Base-by-base conservation (phyloP, 371 early-diverging fungal species). In the Mortierella sp. region DNA sequence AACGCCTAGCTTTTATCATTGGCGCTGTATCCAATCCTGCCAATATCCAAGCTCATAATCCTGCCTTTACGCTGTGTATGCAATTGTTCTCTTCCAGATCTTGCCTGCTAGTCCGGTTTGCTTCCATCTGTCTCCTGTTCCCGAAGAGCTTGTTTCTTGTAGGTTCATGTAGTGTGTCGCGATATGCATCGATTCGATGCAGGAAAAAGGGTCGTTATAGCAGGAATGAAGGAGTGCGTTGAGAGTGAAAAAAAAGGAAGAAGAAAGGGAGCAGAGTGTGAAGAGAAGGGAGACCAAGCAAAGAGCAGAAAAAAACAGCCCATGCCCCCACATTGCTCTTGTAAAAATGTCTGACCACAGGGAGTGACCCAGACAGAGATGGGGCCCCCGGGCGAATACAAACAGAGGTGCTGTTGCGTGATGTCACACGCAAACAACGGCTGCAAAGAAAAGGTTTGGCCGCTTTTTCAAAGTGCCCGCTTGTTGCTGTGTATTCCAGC, bases 401-500 rank as follows among this genome's bases (percentile, higher is more conserved):
- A 24, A 34, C 10, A 48, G 9, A 71, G 11, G 34, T 50, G 40
- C 26, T 3, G 16, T 19, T 61, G 46, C 14, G 46, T 72, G 72
- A 72, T 51, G 51, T 72, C 72, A 67, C 34, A 26, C 37, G 19
- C 37, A 67, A 67, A 21, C 34, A 8, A 61, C 9, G 31, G 34
- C 34, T 11, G 1, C 11, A 31, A 19, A 14, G 28, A 37, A 8
- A 11, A 26, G 31, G n/a, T 73, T 79, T 74, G 70, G 74, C 79
- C 79, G 55, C 74, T 73, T 73, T 79, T 74, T 69, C 71, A 24
- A 57, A 69, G 55, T 46, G 74, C 74, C 79, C 40, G 59, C 74
- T 34, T 50, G 51, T 54, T 34, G 55, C 54, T 46, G 72, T 54
- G 73, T 51, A 13, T 51, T 37, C 19, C 61, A 57, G 26, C 55